Evolutionary conservation across 1,284 basidiomycete species (phyloP).

Genomic region (Tilletia caries): DNA sequence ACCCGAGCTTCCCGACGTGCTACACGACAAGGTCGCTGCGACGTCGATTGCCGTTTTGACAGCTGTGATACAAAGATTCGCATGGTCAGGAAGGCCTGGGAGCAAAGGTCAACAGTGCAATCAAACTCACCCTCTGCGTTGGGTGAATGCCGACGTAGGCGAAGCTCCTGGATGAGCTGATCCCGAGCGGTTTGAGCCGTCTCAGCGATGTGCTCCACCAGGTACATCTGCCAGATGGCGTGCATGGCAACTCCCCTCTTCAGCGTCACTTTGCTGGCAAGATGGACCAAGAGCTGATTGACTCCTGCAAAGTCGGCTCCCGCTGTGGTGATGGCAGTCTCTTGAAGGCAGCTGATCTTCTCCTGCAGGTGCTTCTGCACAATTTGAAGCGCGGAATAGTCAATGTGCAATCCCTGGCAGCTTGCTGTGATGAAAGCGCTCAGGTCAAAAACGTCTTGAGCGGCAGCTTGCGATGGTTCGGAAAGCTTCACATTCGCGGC

Average conservation of each 20-base stretch:
- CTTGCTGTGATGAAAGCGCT: background rate
- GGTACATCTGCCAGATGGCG: slow-evolving; percentile 33
- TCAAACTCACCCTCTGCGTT: background rate
- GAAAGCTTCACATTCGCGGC: background rate
- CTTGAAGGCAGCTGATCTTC: too few species aligned
- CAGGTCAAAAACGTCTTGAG: background rate
- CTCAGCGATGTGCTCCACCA: background rate
- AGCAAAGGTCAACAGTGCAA: background rate
- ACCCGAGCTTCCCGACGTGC: too few species aligned
- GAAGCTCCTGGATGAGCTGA: too few species aligned
- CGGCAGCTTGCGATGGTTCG: background rate
- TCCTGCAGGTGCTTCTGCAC: slow-evolving; percentile 10
- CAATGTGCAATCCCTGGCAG: slow-evolving; percentile 18
- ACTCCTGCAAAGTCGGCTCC: too few species aligned
- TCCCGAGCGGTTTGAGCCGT: too few species aligned
- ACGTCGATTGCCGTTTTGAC: background rate
- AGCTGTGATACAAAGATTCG: background rate
- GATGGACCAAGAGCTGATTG: slow-evolving; percentile 19
- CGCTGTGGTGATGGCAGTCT: background rate
- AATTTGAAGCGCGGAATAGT: slow-evolving; percentile 35
- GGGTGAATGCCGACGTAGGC: too few species aligned
- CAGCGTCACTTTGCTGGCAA: slow-evolving; percentile 30
- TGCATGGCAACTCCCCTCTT: slow-evolving; percentile 34
- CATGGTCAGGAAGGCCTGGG: background rate
- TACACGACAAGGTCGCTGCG: background rate